phyloP scores from a whole-genome alignment of 768 basidiomycete species.

The Coprinopsis marcescibilis region DNA sequence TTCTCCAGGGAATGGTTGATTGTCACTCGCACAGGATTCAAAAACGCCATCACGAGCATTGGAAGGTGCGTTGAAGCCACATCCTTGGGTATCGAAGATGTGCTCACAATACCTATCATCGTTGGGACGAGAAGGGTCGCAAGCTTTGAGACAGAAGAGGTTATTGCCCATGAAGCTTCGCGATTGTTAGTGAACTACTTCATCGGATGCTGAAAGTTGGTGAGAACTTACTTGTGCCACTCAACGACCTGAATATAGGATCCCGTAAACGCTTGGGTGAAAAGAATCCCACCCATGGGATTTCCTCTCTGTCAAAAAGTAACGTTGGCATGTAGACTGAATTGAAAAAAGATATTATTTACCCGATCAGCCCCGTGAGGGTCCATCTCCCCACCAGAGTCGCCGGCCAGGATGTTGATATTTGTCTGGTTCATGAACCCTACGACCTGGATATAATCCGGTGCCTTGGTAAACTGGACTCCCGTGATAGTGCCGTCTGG shows the following conservation, averaged over 20 bases:
- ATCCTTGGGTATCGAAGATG: constrained; percentile 59
- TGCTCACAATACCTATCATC: constrained; percentile 48
- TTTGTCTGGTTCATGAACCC: constrained; percentile 55
- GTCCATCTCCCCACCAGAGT: constrained; percentile 76
- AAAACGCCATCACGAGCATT: constrained; percentile 45
- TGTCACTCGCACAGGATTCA: constrained; percentile 20
- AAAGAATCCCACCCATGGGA: constrained; percentile 53
- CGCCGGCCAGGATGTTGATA: constrained; percentile 47
- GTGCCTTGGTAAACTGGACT: constrained; percentile 59
- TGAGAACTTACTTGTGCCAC: constrained; percentile 45
- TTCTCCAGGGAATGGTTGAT: constrained; percentile 18
- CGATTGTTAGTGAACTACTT: neutral
- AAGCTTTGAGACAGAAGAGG: constrained; percentile 54
- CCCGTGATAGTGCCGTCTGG: constrained; percentile 58
- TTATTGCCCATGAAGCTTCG: constrained; percentile 15
- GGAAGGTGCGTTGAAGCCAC: constrained; percentile 54
- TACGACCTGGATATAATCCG: constrained; percentile 57
- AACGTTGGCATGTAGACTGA: constrained; percentile 1
- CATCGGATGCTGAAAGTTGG: neutral
- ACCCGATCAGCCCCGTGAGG: constrained; percentile 63
- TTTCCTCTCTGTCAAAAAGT: constrained; percentile 30
- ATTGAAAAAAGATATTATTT: neutral
- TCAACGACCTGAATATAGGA: constrained; percentile 42
- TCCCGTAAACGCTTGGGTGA: constrained; percentile 16
- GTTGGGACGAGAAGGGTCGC: constrained; percentile 44